Evolutionary conservation across 2,329 filamentous ascomycete genomes (phyloP).

Genomic region (Diatrype stigma): DNA sequence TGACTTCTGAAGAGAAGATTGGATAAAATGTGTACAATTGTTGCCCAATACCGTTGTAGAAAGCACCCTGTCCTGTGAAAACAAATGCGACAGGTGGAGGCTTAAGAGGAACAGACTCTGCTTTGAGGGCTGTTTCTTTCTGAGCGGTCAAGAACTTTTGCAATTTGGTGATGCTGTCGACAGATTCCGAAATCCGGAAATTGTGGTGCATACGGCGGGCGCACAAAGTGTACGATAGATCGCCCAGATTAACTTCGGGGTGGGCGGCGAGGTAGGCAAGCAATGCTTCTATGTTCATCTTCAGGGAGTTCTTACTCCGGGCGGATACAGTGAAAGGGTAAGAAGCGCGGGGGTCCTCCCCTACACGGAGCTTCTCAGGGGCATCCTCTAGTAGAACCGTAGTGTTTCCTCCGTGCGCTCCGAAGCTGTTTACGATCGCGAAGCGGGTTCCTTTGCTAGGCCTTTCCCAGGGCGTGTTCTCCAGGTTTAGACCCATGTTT

Average conservation of each 20-base stretch:
- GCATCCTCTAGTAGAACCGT: slow-evolving; percentile 15
- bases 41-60: slow-evolving; percentile 25
- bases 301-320: slow-evolving; percentile 7
- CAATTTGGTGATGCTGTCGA: background rate
- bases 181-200: background rate
- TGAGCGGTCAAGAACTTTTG: slow-evolving; percentile 5
- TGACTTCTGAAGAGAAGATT: slow-evolving; percentile 30
- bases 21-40: slow-evolving; percentile 29
- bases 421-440: slow-evolving; percentile 18
- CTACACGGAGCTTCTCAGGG: background rate
- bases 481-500: background rate
- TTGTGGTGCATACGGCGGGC: slow-evolving; percentile 12
- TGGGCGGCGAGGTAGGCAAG: slow-evolving; percentile 6
- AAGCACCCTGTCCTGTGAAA: slow-evolving; percentile 43
- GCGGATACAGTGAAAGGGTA: slow-evolving; percentile 12
- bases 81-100: slow-evolving; percentile 31
- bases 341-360: slow-evolving; percentile 3
- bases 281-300: slow-evolving; percentile 6
- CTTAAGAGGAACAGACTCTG: too few relatives aligned
- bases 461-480: background rate
- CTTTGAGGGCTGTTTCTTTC: slow-evolving; percentile 16
- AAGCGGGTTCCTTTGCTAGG: slow-evolving; percentile 13
- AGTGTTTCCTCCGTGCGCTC: slow-evolving; percentile 16
- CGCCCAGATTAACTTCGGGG: slow-evolving; percentile 4
- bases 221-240: slow-evolving; percentile 17